phyloP scores from a whole-genome alignment of 1,284 basidiomycete species.

The Apiotrichum sp. region DNA sequence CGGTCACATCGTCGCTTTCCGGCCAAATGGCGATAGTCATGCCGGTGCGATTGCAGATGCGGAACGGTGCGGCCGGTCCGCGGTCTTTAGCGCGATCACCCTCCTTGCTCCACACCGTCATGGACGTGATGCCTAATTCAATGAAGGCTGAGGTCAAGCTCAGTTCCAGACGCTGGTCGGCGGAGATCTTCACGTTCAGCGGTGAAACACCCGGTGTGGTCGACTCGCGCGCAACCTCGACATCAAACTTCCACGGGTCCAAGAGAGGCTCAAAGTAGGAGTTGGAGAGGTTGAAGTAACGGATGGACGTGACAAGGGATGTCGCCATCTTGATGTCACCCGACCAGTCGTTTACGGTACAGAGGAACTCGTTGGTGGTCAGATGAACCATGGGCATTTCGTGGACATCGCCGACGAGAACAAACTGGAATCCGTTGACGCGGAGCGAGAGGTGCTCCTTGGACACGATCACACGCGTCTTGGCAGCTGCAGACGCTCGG shows the following conservation, averaged over 20 bases:
- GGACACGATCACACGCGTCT: slow-evolving; percentile 58
- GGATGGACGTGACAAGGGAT: slow-evolving; percentile 73
- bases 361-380: slow-evolving; percentile 75
- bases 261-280: slow-evolving; percentile 99
- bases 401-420: slow-evolving; percentile 91
- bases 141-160: slow-evolving; percentile 90
- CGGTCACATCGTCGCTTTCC: slow-evolving; percentile 48
- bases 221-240: slow-evolving; percentile 45
- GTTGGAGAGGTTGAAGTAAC: slow-evolving; percentile 95
- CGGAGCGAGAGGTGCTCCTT: slow-evolving; percentile 79
- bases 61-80: slow-evolving; percentile 87
- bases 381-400: slow-evolving; percentile 92
- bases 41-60: slow-evolving; percentile 86
- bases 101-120: slow-evolving; percentile 67
- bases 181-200: slow-evolving; percentile 61
- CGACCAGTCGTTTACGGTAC: slow-evolving; percentile 88
- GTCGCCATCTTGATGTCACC: slow-evolving; percentile 79
- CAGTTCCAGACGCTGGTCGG: slow-evolving; percentile 79
- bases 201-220: slow-evolving; percentile 50
- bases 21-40: slow-evolving; percentile 75
- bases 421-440: slow-evolving; percentile 84
- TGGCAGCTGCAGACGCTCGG: slow-evolving; percentile 36
- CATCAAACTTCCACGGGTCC: slow-evolving; percentile 89
- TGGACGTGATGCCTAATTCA: slow-evolving; percentile 72
- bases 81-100: slow-evolving; percentile 69